Evolutionary conservation across 331 rosid species (phyloP).

Genomic region (Arachis monticola): DNA sequence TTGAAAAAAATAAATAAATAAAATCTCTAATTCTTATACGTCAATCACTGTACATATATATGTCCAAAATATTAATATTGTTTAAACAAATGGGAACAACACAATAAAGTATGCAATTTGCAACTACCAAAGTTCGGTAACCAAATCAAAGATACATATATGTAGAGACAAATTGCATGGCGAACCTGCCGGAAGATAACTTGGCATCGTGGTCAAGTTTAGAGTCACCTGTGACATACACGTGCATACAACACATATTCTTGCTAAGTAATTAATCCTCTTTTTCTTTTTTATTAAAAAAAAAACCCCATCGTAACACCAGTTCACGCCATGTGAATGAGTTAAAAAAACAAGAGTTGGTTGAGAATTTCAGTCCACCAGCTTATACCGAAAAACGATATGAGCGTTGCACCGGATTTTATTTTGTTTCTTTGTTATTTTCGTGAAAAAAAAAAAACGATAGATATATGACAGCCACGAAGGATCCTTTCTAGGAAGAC

Average conservation of each 20-base stretch:
- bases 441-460: too few relatives aligned
- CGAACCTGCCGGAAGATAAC: slow-evolving; percentile 28
- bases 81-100: too few relatives aligned
- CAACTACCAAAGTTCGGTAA: slow-evolving; percentile 6
- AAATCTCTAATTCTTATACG: too few relatives aligned
- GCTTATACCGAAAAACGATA: slow-evolving; percentile 38
- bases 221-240: slow-evolving; percentile 16
- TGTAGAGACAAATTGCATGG: slow-evolving; percentile 12
- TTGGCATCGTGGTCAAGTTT: slow-evolving; percentile 33
- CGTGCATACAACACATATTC: slow-evolving; percentile 34
- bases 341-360: slow-evolving; percentile 32
- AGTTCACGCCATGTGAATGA: slow-evolving; percentile 42
- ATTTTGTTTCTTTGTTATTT: too few relatives aligned
- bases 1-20: too few relatives aligned
- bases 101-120: neutral
- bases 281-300: neutral
- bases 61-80: too few relatives aligned
- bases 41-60: too few relatives aligned
- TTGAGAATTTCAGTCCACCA: slow-evolving; percentile 46
- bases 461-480: neutral
- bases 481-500: slow-evolving; percentile 28
- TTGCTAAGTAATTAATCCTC: slow-evolving; percentile 25
- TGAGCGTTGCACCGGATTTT: neutral
- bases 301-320: neutral
- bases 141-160: neutral